These are phyloP conservation scores for Leishmania arabica DNA, from an alignment of 208 protist species.

Conservation along the genomic window DNA sequence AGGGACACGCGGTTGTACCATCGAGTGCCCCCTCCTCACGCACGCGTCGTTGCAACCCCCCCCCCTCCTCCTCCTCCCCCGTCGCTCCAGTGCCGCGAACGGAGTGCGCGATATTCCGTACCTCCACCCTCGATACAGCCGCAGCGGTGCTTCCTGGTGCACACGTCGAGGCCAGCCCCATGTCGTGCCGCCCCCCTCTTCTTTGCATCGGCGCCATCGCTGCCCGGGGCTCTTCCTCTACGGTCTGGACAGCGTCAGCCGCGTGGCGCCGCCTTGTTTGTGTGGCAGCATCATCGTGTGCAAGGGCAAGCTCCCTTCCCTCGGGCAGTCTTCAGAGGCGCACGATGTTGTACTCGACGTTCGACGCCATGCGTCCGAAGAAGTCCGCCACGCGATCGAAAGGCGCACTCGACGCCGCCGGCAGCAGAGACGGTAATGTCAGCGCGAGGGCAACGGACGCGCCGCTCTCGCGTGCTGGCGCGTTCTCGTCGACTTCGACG, in stretches of 20 bases:
- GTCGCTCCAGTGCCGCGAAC: not conserved
- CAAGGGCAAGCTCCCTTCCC: not conserved
- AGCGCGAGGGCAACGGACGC: not conserved
- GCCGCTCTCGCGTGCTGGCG: constrained; percentile 1
- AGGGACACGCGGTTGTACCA: not conserved
- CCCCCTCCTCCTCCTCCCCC: not conserved
- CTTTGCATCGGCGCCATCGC: not conserved
- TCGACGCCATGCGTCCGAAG: constrained; percentile 31
- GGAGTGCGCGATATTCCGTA: not conserved
- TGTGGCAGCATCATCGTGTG: not conserved
- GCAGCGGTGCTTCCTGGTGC: not conserved
- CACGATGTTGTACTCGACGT: constrained; percentile 38
- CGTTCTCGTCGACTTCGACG: constrained; percentile 10
- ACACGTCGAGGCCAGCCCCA: not conserved
- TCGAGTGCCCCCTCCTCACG: too few relatives aligned
- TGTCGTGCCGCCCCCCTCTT: not conserved
- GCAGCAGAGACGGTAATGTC: not conserved
- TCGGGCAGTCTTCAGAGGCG: constrained; percentile 11
- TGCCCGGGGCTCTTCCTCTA: not conserved
- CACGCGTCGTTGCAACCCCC: not conserved
- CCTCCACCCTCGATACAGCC: not conserved
- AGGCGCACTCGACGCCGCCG: not conserved
- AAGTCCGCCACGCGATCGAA: not conserved
- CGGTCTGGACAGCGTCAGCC: not conserved
- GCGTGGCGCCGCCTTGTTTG: not conserved